Evolutionary conservation across 371 early-diverging fungal species (phyloP).

Genomic region (Capillidium rhysosporum): DNA sequence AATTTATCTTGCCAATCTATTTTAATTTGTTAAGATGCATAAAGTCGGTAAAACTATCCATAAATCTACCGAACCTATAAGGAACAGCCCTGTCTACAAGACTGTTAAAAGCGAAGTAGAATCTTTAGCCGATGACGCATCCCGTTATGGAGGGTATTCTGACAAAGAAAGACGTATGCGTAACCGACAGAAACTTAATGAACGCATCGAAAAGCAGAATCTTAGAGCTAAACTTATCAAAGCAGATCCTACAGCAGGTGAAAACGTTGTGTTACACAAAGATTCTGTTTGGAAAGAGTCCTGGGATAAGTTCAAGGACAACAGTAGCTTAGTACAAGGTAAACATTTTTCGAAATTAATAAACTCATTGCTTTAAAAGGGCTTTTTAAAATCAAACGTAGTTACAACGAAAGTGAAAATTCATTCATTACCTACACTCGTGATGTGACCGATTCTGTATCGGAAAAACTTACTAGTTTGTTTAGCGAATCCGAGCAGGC

Average conservation of each 20-base stretch:
- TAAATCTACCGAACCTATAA: slow-evolving; percentile 50
- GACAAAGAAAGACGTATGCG: slow-evolving; percentile 47
- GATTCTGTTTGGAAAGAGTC: slow-evolving; percentile 77
- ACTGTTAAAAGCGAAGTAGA: slow-evolving; percentile 45
- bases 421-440: slow-evolving; percentile 63
- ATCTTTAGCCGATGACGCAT: slow-evolving; percentile 49
- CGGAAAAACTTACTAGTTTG: slow-evolving; percentile 50
- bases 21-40: neutral
- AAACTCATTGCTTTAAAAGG: slow-evolving; percentile 13
- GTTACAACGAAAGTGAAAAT: slow-evolving; percentile 81
- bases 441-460: slow-evolving; percentile 52
- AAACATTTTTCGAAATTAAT: slow-evolving; percentile 4
- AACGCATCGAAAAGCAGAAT: neutral
- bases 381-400: slow-evolving; percentile 51
- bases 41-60: slow-evolving; percentile 22
- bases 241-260: slow-evolving; percentile 54
- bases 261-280: slow-evolving; percentile 73
- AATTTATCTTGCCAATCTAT: slow-evolving; percentile 16
- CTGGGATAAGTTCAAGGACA: slow-evolving; percentile 84
- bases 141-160: slow-evolving; percentile 54
- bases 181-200: slow-evolving; percentile 1
- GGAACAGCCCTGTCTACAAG: slow-evolving; percentile 49
- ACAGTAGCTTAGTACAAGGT: slow-evolving; percentile 68
- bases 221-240: slow-evolving; percentile 12
- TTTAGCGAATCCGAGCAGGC: slow-evolving; percentile 91